Conservation (phyloP, 2,329 filamentous ascomycete genomes). For the Grosmannia serpens region DNA sequence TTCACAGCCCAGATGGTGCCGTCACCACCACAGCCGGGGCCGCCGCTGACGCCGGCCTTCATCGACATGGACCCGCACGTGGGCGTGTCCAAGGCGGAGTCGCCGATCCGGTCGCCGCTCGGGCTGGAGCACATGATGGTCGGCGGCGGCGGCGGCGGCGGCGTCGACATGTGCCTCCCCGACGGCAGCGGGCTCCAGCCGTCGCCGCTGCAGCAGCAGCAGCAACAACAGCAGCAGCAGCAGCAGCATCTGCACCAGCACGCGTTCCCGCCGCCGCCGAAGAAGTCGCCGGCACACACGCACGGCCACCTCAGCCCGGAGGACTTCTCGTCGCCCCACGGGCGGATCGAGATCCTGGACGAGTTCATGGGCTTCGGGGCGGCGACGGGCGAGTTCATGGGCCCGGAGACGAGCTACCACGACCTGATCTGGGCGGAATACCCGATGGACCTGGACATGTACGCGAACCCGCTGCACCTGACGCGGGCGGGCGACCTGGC, state of each 20-base stretch:
- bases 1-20: constrained; percentile 13
- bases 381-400: constrained; percentile 20
- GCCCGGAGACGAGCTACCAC: constrained; percentile 26
- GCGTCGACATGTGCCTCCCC: constrained; percentile 10
- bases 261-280: constrained; percentile 13
- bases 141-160: background rate
- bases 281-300: constrained; percentile 19
- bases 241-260: constrained; percentile 2
- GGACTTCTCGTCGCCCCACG: constrained; percentile 25
- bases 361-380: constrained; percentile 24
- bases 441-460: constrained; percentile 31
- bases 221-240: no score
- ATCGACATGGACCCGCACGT: constrained; percentile 25
- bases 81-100: constrained; percentile 9
- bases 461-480: constrained; percentile 21
- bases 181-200: background rate
- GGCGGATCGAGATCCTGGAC: constrained; percentile 25
- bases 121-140: constrained; percentile 7
- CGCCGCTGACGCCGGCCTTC: constrained; percentile 21
- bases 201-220: constrained; percentile 1
- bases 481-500: constrained; percentile 20
- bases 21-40: constrained; percentile 14
- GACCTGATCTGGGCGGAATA: constrained; percentile 34
- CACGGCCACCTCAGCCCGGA: constrained; percentile 21
- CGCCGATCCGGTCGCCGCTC: background rate